Percentiles rank a stretch among this genome's conserved stretches.
These are phyloP conservation scores for Clohesyomyces aquaticus DNA, from an alignment of 495 filamentous ascomycete genomes.

Conservation along the genomic window DNA sequence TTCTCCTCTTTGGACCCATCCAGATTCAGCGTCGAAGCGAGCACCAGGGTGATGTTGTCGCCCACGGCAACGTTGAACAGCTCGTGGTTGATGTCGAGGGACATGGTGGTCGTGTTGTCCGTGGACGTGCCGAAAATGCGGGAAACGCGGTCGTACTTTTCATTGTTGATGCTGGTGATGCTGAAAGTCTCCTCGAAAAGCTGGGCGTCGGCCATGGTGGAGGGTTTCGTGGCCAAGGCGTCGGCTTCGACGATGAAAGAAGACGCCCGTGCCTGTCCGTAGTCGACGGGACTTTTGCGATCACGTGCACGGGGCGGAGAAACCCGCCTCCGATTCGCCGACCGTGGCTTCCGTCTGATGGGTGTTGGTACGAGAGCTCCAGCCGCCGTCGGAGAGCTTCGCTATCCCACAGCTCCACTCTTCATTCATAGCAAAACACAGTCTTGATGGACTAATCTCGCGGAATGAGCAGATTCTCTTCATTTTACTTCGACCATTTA, in stretches of 20 bases:
- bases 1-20: slow-evolving; percentile 77
- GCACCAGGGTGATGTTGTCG: slow-evolving; percentile 74
- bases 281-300: neutral
- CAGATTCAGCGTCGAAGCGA: slow-evolving; percentile 81
- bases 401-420: too few species aligned
- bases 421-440: too few species aligned
- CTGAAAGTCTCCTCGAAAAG: slow-evolving; percentile 93
- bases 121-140: slow-evolving; percentile 73
- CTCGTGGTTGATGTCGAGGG: slow-evolving; percentile 92
- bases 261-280: too few species aligned
- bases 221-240: neutral
- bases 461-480: too few species aligned
- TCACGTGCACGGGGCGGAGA: neutral
- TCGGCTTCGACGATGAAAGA: neutral
- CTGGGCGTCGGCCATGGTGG: slow-evolving; percentile 64
- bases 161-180: slow-evolving; percentile 71
- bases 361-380: neutral
- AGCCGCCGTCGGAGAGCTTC: too few species aligned
- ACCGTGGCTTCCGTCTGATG: neutral
- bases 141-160: slow-evolving; percentile 93
- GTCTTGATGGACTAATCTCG: neutral
- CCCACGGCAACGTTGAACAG: slow-evolving; percentile 76
- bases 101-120: slow-evolving; percentile 72
- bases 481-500: neutral
- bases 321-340: neutral